Percentiles rank a stretch among this genome's conserved stretches.
phyloP scores from a whole-genome alignment of 2,329 filamentous ascomycete genomes.

The Plectosphaerella plurivora region DNA sequence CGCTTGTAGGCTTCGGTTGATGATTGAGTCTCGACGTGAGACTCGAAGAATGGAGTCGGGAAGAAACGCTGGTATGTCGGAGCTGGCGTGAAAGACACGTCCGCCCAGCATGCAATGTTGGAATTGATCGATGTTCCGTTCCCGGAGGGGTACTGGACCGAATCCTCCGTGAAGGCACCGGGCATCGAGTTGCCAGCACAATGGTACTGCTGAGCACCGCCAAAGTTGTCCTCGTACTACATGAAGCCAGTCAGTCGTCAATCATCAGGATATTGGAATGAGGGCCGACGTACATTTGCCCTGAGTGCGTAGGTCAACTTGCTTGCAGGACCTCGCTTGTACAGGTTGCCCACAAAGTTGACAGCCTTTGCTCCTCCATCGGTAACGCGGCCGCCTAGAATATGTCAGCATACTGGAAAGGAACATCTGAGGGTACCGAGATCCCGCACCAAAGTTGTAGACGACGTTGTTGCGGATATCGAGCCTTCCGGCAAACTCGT shows the following conservation, averaged over 20 bases:
- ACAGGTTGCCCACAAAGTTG: conserved; percentile 27
- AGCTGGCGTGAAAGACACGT: conserved; percentile 19
- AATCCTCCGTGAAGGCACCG: conserved; percentile 20
- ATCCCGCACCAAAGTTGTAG: conserved; percentile 24
- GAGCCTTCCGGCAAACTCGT: conserved; percentile 22
- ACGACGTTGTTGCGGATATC: conserved; percentile 30
- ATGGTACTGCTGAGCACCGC: conserved; percentile 25
- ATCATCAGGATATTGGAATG: not conserved
- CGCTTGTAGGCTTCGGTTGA: conserved; percentile 28
- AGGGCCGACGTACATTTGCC: conserved; percentile 11
- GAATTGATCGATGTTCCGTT: conserved; percentile 15
- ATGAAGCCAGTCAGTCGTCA: not conserved
- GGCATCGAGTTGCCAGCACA: conserved; percentile 27
- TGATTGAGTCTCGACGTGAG: conserved; percentile 21
- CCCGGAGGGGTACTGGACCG: conserved; percentile 17
- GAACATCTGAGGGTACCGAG: no score
- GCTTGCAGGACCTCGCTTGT: conserved; percentile 25
- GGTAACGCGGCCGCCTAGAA: conserved; percentile 17
- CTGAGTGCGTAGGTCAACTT: conserved; percentile 18
- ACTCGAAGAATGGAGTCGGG: conserved; percentile 20
- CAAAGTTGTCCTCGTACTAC: conserved; percentile 23
- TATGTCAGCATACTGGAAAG: not conserved
- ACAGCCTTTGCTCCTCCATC: conserved; percentile 26
- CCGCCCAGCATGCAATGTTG: conserved; percentile 24
- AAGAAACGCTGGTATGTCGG: conserved; percentile 25